Evolutionary conservation across 306 rosid genomes (phyloP), one percentile per base, ranked within the genome.

Genomic region (Arachis stenosperma): DNA sequence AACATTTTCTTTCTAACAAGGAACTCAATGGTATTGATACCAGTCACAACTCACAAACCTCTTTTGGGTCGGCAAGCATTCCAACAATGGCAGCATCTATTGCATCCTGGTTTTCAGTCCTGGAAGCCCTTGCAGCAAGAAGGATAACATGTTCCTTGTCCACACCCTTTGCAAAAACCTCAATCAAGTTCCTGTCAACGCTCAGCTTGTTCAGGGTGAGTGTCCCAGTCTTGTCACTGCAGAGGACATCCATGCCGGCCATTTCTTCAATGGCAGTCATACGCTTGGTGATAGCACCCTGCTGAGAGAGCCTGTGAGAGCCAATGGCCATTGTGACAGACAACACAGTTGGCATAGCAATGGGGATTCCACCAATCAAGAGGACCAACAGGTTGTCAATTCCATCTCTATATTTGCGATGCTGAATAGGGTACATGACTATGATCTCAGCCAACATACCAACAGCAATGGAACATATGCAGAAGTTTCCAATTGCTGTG

Each of bases 231-330:
- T 94, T 94, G 82, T 94, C 99, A 77, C 99, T 94, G 87, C 99
- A 94, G 48, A 94, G 94, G 12, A 94, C 98, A 77, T 94, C 98
- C 98, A 94, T 94, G 73, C 98, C 98, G 8, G 99, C 99, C 97
- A 94, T 73, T 84, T 94, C 99, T 84, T 94, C 99, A 63, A 94
- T 94, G 73, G 99, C 99, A 46, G 99, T 94, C 99, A 94, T 94
- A 39, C 99, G 75, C 85, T 94, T 94, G 61, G 99, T 94, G 83
- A 94, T 94, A 30, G 99, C 99, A 67, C 99, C 99, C 67, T 94
- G 99, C 81, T 91, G 91, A 68, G 99, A 90, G 46, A 94, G 89
- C 86, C 90, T 85, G 85, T 94, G 99, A 67, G 99, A 94, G 36
- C 99, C 99, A 69, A 94, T 94, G 80, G 98, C 98, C 96, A 94